Evolutionary conservation across 805 yeast species (phyloP).

Genomic region (Starmerella vitae): DNA sequence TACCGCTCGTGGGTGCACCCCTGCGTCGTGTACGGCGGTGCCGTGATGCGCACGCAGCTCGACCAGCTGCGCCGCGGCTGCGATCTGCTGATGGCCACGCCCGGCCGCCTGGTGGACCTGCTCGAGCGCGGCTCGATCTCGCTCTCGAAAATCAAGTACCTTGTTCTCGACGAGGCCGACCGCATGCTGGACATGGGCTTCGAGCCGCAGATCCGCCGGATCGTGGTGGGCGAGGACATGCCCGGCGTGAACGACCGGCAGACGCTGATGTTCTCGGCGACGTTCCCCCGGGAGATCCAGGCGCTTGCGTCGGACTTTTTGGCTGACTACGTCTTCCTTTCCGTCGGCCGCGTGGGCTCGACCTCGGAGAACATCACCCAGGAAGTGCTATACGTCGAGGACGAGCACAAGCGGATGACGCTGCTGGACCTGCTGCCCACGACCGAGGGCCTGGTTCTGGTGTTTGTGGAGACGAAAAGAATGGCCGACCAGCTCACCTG

Average conservation of each 20-base stretch:
- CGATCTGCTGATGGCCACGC: slow-evolving; percentile 93
- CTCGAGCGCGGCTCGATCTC: slow-evolving; percentile 91
- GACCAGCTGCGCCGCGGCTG: slow-evolving; percentile 86
- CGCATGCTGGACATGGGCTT: slow-evolving; percentile 93
- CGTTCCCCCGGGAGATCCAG: slow-evolving; percentile 97
- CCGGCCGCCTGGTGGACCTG: slow-evolving; percentile 95
- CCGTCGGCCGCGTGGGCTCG: slow-evolving; percentile 98
- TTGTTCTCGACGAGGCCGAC: slow-evolving; percentile 97
- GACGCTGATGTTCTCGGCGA: slow-evolving; percentile 96
- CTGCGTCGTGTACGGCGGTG: slow-evolving; percentile 97
- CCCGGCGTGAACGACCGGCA: slow-evolving; percentile 84
- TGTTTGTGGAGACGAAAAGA: slow-evolving; percentile 96
- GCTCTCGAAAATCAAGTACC: slow-evolving; percentile 74
- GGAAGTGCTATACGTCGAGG: slow-evolving; percentile 82
- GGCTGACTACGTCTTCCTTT: slow-evolving; percentile 85
- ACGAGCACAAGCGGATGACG: slow-evolving; percentile 79
- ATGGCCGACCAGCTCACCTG: slow-evolving; percentile 95
- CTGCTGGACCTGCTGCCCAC: slow-evolving; percentile 73
- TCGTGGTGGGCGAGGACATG: slow-evolving; percentile 97
- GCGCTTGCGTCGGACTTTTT: slow-evolving; percentile 94
- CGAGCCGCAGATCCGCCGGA: slow-evolving; percentile 97
- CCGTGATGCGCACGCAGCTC: slow-evolving; percentile 78
- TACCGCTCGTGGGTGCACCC: slow-evolving; percentile 98
- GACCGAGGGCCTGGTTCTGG: slow-evolving; percentile 78
- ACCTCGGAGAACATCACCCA: slow-evolving; percentile 98